Base-by-base conservation (phyloP, 495 filamentous ascomycete genomes). In the Recurvomyces mirabilis region DNA sequence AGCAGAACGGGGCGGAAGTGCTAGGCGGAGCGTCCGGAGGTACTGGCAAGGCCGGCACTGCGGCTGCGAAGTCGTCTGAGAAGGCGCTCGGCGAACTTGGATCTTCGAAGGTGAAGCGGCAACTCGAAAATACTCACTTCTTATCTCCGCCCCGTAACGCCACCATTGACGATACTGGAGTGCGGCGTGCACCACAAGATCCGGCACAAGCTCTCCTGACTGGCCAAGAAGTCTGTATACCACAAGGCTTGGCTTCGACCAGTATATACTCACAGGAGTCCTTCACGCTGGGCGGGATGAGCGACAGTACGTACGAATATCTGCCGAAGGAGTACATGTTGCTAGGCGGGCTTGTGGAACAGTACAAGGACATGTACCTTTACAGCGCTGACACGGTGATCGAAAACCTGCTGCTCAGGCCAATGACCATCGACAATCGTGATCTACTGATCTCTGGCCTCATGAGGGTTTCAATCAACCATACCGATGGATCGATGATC, bases 231-330 rank as follows among this genome's bases (percentile, higher is more conserved):
- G 31, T 53, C n/a, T 66, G 63, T 34, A 41, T 56, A 15, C 53
- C 60, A 3, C 54, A 62, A 44, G 62, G 62, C 18, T 52, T 67
- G 14, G 54, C 15, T 1, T 53, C 47, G 0, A 24, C 52, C 0
- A 53, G 44, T 20, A 44, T 56, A 20, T 35, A 6, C n/a, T 44
- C 32, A 5, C 19, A 13, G n/a, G 61, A 67, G 24, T 47, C 68
- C 29, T 96, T 79, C 54, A 81, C 77, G 0, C 72, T 96, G 59
- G 93, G 87, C 33, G 87, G 81, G 42, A 76, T 78, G 61, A 81
- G 87, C 42, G 91, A 96, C 60, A 94, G 86, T 13, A 78, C 84
- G 1, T 96, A 95, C 60, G 91, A 98, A 59, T 98, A 98, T 60
- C 71, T 98, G 39, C 82, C 93, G 19, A 98, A 98, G 58, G 63